Evolutionary conservation across 2,329 filamentous ascomycete genomes (phyloP).

Genomic region (Beauveria scarabaeidicola): DNA sequence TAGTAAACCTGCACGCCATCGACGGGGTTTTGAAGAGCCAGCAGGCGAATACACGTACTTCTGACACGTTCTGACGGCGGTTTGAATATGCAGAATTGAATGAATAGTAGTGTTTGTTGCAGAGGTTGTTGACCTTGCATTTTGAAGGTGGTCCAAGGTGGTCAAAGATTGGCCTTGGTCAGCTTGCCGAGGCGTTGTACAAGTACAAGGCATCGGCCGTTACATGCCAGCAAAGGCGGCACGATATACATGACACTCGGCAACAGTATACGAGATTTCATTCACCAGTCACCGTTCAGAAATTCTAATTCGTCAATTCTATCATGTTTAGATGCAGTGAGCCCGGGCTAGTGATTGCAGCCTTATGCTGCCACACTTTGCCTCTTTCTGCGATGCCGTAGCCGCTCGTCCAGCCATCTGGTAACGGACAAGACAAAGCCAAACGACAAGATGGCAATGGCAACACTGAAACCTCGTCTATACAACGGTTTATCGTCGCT

Average conservation of each 20-base stretch:
- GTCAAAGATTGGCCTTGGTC: neutral
- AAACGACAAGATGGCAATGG: conserved; percentile 34
- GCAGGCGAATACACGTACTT: neutral
- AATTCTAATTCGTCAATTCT: too few relatives aligned
- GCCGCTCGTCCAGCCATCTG: conserved; percentile 35
- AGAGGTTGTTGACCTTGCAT: neutral
- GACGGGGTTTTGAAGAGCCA: neutral
- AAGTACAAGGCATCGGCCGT: neutral
- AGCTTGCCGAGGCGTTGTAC: neutral
- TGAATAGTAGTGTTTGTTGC: neutral
- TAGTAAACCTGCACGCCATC: neutral
- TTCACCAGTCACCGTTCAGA: too few relatives aligned
- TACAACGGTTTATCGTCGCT: conserved; percentile 42
- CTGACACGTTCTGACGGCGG: neutral
- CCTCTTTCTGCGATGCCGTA: neutral
- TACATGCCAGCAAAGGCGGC: too few relatives aligned
- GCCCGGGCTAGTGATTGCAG: neutral
- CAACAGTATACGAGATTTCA: too few relatives aligned
- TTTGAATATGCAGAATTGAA: too few relatives aligned
- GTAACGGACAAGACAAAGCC: conserved; percentile 32
- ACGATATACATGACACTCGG: too few relatives aligned
- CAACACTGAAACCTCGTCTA: conserved; percentile 39
- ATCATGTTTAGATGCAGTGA: too few relatives aligned
- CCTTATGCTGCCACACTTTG: neutral
- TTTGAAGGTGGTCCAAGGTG: neutral